phyloP scores from a whole-genome alignment of 2,329 filamentous ascomycete genomes.

The Aureobasidium sp. region DNA sequence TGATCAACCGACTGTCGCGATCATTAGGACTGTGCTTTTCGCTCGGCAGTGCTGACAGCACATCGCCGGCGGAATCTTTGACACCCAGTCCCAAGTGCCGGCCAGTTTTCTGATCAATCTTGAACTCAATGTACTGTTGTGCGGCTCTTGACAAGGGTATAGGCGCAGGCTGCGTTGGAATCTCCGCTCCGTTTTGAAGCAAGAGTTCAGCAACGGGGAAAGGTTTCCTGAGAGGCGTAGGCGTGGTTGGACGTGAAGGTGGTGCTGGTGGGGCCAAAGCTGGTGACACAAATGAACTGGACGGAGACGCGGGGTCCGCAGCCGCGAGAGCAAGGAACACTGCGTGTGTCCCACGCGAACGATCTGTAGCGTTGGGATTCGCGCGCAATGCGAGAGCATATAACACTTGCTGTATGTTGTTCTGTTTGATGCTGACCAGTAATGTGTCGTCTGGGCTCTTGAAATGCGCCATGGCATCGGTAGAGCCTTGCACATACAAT shows the following conservation, averaged over 20 bases:
- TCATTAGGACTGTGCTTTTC: constrained; percentile 26
- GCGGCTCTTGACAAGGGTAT: constrained; percentile 79
- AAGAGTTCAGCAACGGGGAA: constrained; percentile 90
- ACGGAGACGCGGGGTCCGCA: constrained; percentile 78
- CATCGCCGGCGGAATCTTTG: constrained; percentile 43
- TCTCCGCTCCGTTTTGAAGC: constrained; percentile 86
- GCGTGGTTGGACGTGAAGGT: constrained; percentile 29
- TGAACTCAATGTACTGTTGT: constrained; percentile 78
- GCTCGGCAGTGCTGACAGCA: constrained; percentile 54
- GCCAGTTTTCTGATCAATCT: constrained; percentile 42
- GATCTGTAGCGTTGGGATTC: constrained; percentile 80
- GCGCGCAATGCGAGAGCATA: constrained; percentile 81
- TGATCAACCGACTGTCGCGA: constrained; percentile 3
- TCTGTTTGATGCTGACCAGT: constrained; percentile 87
- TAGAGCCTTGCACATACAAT: constrained; percentile 68
- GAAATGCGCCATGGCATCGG: constrained; percentile 59
- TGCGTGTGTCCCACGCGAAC: constrained; percentile 78
- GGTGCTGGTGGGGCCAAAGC: constrained; percentile 20
- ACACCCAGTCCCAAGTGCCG: constrained; percentile 18
- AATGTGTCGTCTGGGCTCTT: constrained; percentile 78
- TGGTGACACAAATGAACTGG: constrained; percentile 36
- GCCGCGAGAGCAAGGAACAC: constrained; percentile 88
- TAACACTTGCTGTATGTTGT: constrained; percentile 88
- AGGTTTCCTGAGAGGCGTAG: constrained; percentile 41
- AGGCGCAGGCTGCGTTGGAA: constrained; percentile 66